phyloP scores from a whole-genome alignment of 768 basidiomycete species.

The Candolleomyces eurysporus region DNA sequence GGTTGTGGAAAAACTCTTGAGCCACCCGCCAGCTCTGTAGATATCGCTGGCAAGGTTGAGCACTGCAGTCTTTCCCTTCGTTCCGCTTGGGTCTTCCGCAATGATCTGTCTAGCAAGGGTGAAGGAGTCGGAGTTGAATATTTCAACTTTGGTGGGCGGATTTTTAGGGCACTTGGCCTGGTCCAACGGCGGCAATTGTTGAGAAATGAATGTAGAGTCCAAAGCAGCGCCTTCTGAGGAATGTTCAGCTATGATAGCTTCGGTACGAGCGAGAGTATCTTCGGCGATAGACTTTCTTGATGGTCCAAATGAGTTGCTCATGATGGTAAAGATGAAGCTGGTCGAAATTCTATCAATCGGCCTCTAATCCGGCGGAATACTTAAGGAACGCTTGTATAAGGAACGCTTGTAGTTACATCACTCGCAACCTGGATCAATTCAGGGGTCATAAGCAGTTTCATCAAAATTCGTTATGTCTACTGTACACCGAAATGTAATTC shows the following conservation, averaged over 20 bases:
- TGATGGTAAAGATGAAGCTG: not conserved
- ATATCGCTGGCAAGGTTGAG: slow-evolving; percentile 40
- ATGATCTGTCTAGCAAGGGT: slow-evolving; percentile 31
- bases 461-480: no score
- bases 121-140: slow-evolving; percentile 39
- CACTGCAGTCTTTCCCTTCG: slow-evolving; percentile 29
- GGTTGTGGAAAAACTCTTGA: slow-evolving; percentile 22
- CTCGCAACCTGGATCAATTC: no score
- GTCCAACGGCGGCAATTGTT: slow-evolving; percentile 26
- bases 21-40: slow-evolving; percentile 31
- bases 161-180: slow-evolving; percentile 13
- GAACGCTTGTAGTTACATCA: no score
- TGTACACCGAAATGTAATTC: not conserved
- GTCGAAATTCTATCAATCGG: not conserved
- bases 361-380: not conserved
- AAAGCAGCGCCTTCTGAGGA: slow-evolving; percentile 26
- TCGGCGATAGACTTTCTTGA: slow-evolving; percentile 16
- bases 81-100: slow-evolving; percentile 17
- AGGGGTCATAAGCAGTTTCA: no score
- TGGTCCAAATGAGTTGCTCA: not conserved
- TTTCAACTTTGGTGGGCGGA: slow-evolving; percentile 16
- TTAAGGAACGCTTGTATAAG: no score
- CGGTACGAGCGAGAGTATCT: slow-evolving; percentile 27
- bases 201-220: slow-evolving; percentile 25
- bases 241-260: slow-evolving; percentile 23